Evolutionary conservation across 1,284 basidiomycete genomes (phyloP), one percentile per base, ranked within the genome.

Genomic region (Xerocomus minutiporus): DNA sequence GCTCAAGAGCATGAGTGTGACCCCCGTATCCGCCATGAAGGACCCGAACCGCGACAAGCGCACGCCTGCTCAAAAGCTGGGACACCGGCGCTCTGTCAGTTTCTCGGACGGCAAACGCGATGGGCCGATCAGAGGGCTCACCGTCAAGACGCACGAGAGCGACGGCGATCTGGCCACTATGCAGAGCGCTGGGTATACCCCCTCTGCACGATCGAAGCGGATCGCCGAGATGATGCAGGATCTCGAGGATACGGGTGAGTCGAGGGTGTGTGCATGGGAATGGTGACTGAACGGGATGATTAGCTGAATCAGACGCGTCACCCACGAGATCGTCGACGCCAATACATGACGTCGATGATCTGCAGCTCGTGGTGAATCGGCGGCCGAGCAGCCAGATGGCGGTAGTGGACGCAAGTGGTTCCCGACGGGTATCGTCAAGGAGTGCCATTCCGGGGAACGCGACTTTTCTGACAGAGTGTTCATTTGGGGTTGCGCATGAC

Each of bases 381-480:
- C 70, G 68, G 34, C 72, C 73, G 40, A 72, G 65, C 52, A 67
- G 57, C 35, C 66, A 67, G 49, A 49, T 66, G 56, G 52, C 53
- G 8, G 62, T 62, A 28, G 58, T 59, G 38, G 62, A 61, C 35
- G 64, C 65, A 5, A 65, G 53, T 26, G 65, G 61, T 25, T 67
- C 75, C 32, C 73, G 75, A 32, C 74, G 79, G 12, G 67, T 73
- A 1, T 78, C 79, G 55, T 76, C 80, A 38, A 71, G 70, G 38
- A 69, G 69, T 50, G 64, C 66, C 15, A 29, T 61, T 32, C 70
- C 71, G 25, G 64, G 66, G 38, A 84, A 89, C 61, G 85, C 81
- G 38, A 97, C 94, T 0, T 95, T 96, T 74, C 75, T 97, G 57
- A 91, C 88, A 4, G 93, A 97, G 64, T 97, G 94, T 64, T 97